A percentile compares a stretch with the other conserved stretches of the same genome.
phyloP scores from a whole-genome alignment of 768 basidiomycete species.

The Suillus decipiens region DNA sequence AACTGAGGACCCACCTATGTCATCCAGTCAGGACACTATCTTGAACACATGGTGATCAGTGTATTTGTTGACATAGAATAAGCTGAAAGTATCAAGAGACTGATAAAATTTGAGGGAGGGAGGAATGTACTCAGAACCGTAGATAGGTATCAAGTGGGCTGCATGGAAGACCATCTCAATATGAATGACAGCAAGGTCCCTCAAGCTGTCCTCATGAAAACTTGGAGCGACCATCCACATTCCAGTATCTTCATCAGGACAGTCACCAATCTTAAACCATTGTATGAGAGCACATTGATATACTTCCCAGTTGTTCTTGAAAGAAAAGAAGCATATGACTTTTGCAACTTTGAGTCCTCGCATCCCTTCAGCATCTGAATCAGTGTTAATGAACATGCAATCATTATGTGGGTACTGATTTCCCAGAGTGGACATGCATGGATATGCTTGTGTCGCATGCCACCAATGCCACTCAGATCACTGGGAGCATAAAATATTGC shows the following conservation, averaged over 20 bases:
- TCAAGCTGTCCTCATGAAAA: not conserved
- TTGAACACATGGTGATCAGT: not conserved
- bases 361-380: conserved; percentile 12
- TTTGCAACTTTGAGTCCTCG: conserved; percentile 17
- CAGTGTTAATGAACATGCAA: conserved; percentile 14
- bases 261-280: conserved; percentile 19
- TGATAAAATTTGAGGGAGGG: not conserved
- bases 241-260: conserved; percentile 22
- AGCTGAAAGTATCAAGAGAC: not conserved
- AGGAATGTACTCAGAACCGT: not conserved
- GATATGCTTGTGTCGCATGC: conserved; percentile 24
- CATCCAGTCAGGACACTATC: not conserved
- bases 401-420: not conserved
- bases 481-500: not conserved
- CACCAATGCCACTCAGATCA: not conserved
- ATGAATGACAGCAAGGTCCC: conserved; percentile 6
- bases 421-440: conserved; percentile 22
- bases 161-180: conserved; percentile 6
- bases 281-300: conserved; percentile 22
- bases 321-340: conserved; percentile 19
- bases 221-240: conserved; percentile 9
- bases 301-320: not conserved
- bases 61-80: not conserved
- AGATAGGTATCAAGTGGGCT: conserved; percentile 10
- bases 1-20: not conserved